Conservation (phyloP, 2,329 filamentous ascomycete genomes). For the Pseudogymnoascus sp. region DNA sequence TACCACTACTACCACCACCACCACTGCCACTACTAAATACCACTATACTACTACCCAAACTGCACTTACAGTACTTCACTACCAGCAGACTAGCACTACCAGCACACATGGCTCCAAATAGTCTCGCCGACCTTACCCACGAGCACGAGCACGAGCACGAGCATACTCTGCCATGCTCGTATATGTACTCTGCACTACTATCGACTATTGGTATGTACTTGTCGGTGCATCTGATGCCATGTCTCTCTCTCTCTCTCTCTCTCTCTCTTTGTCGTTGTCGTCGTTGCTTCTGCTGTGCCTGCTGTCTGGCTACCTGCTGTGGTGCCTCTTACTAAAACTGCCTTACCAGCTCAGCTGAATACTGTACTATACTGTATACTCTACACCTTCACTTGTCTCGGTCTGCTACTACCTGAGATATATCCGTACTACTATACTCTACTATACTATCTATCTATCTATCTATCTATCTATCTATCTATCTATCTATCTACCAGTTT, state of each 20-base stretch:
- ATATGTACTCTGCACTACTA: neutral
- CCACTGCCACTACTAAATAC: neutral
- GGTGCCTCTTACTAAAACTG: neutral
- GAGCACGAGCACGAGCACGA: neutral
- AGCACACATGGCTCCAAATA: too few species aligned
- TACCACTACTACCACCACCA: neutral
- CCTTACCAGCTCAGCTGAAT: neutral
- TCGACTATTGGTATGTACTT: constrained; percentile 1
- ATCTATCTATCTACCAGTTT: neutral
- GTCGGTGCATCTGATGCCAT: neutral
- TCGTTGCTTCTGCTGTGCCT: neutral
- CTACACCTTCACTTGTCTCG: neutral
- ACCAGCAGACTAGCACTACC: too few species aligned
- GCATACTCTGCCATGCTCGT: neutral
- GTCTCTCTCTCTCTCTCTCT: neutral
- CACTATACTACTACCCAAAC: too few species aligned
- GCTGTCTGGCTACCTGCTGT: neutral
- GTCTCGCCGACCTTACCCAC: too few species aligned
- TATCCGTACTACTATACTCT: neutral
- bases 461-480: neutral
- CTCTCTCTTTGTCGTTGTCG: neutral
- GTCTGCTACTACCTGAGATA: neutral
- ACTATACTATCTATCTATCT: neutral
- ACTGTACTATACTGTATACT: too few species aligned
- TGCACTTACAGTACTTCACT: too few species aligned